Evolutionary conservation across 352 stramenopile genomes (phyloP).

Genomic region (Phytophthora colocasiae): DNA sequence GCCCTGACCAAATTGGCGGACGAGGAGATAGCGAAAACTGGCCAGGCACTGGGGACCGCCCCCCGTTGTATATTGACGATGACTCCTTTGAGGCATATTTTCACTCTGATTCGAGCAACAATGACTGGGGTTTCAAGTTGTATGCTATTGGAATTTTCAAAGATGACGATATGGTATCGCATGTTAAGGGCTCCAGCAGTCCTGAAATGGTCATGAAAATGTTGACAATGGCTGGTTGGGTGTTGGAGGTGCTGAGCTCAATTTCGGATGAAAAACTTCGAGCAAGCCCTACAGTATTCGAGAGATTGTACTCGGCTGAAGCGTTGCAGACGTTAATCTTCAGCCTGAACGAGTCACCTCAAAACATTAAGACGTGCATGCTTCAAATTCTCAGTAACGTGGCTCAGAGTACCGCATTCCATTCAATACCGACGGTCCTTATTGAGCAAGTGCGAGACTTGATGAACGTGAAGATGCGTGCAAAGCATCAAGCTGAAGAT

Average conservation of each 20-base stretch:
- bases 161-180: slow-evolving; percentile 21
- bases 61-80: slow-evolving; percentile 74
- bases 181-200: neutral
- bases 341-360: slow-evolving; percentile 45
- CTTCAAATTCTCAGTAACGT: slow-evolving; percentile 57
- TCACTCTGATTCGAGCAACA: slow-evolving; percentile 81
- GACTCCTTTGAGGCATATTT: slow-evolving; percentile 86
- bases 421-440: slow-evolving; percentile 42
- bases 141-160: slow-evolving; percentile 76
- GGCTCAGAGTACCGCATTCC: slow-evolving; percentile 45
- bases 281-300: slow-evolving; percentile 19
- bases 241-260: slow-evolving; percentile 39
- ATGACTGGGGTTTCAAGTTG: slow-evolving; percentile 92
- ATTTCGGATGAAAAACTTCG: slow-evolving; percentile 25
- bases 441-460: slow-evolving; percentile 51
- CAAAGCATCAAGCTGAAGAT: slow-evolving; percentile 59
- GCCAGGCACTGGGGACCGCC: slow-evolving; percentile 67
- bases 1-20: slow-evolving; percentile 69
- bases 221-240: slow-evolving; percentile 47
- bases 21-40: slow-evolving; percentile 78
- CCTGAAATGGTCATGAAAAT: slow-evolving; percentile 32
- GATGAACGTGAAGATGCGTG: slow-evolving; percentile 58
- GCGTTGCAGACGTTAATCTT: slow-evolving; percentile 46
- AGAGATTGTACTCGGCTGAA: slow-evolving; percentile 40
- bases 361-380: slow-evolving; percentile 45